phyloP scores from a whole-genome alignment of 495 filamentous ascomycete genomes.

The Hyaloscypha finlandica region DNA sequence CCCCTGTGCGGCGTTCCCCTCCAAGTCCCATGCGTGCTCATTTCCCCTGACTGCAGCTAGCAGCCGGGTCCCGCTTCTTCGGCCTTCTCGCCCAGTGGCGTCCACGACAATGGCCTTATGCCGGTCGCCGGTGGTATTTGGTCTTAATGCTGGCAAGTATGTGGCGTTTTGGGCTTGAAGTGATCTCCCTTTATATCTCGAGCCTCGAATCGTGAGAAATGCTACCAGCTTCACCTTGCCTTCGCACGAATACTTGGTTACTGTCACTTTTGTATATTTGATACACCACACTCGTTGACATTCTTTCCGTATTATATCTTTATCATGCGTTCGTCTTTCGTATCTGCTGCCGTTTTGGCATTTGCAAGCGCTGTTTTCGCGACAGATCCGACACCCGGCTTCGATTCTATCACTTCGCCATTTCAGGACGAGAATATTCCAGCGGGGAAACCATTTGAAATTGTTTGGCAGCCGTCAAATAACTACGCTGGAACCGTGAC shows the following conservation, averaged over 20 bases:
- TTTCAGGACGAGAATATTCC: slow-evolving; percentile 15
- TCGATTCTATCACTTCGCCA: slow-evolving; percentile 28
- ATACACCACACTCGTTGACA: slow-evolving; percentile 30
- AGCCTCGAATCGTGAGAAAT: background rate
- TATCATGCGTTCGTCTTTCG: slow-evolving; percentile 26
- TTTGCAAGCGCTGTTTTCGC: slow-evolving; percentile 41
- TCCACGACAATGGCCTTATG: background rate
- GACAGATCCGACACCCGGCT: slow-evolving; percentile 23
- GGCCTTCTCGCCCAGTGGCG: background rate
- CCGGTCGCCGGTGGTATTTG: background rate
- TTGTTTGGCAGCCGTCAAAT: slow-evolving; percentile 22
- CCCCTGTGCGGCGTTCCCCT: background rate
- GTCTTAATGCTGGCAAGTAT: background rate
- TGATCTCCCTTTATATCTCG: slow-evolving; percentile 11
- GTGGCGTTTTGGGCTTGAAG: slow-evolving; percentile 3
- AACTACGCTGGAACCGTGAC: slow-evolving; percentile 5
- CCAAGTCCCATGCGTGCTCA: background rate
- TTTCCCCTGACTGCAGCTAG: background rate
- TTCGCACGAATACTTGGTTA: background rate
- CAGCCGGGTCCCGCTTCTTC: background rate
- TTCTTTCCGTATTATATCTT: slow-evolving; percentile 5
- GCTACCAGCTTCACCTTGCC: background rate
- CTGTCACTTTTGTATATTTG: slow-evolving; percentile 21
- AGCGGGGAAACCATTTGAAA: slow-evolving; percentile 21
- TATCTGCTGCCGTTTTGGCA: slow-evolving; percentile 44